These are phyloP conservation scores for Thelonectria olida DNA, from an alignment of 2,329 filamentous ascomycete species.

Conservation along the genomic window DNA sequence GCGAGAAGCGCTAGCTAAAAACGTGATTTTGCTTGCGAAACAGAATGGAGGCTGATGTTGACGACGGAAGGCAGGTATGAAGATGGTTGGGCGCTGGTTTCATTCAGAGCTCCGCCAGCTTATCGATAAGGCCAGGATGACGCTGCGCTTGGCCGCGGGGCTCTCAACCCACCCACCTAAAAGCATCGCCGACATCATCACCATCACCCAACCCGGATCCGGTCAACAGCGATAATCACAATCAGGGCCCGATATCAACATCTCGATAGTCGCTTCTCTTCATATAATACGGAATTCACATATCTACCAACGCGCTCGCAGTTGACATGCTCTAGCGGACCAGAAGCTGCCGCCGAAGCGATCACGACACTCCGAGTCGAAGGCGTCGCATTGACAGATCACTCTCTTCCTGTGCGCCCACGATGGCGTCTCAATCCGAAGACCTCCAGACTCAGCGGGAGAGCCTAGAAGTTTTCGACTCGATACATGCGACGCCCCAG, in stretches of 20 bases:
- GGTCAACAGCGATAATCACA: too few relatives aligned
- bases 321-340: slow-evolving; percentile 47
- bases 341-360: slow-evolving; percentile 33
- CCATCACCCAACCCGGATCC: slow-evolving; percentile 15
- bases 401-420: slow-evolving; percentile 21
- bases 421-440: slow-evolving; percentile 41
- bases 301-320: slow-evolving; percentile 26
- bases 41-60: slow-evolving; percentile 23
- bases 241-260: not conserved
- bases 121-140: slow-evolving; percentile 44
- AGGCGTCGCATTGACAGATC: slow-evolving; percentile 31
- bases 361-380: slow-evolving; percentile 36
- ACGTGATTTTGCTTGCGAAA: slow-evolving; percentile 3
- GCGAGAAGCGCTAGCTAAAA: not conserved
- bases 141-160: slow-evolving; percentile 26
- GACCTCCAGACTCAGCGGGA: slow-evolving; percentile 45
- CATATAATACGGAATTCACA: slow-evolving; percentile 4
- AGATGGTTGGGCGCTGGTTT: slow-evolving; percentile 27
- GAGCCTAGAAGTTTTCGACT: slow-evolving; percentile 55
- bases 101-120: slow-evolving; percentile 18
- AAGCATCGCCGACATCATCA: slow-evolving; percentile 32
- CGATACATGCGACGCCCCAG: slow-evolving; percentile 54
- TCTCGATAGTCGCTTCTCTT: not conserved
- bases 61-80: slow-evolving; percentile 25
- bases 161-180: slow-evolving; percentile 1